Evolutionary conservation across 345 rosid genomes (phyloP).

Genomic region (Salix udensis): DNA sequence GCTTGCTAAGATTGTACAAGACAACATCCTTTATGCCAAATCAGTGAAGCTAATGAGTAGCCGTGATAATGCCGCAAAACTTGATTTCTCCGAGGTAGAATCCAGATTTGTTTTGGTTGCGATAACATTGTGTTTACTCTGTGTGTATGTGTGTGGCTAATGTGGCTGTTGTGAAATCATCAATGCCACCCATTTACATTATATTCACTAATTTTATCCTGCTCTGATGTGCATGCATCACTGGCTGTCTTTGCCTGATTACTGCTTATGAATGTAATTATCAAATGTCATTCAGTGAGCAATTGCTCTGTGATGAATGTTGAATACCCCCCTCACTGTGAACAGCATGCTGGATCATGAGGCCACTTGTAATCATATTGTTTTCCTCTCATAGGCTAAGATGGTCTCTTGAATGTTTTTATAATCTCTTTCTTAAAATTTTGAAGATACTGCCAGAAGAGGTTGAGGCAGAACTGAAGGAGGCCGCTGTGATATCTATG

Average conservation of each 20-base stretch:
- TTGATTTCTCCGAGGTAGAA: slow-evolving; percentile 77
- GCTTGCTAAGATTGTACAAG: slow-evolving; percentile 81
- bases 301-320: not conserved
- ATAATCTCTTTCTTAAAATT: not conserved
- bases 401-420: not conserved
- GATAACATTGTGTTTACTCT: not conserved
- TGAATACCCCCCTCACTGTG: not conserved
- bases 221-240: not conserved
- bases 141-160: not conserved
- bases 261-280: not conserved
- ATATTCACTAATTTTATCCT: not conserved
- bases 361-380: not conserved
- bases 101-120: not conserved
- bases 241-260: not conserved
- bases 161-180: not conserved
- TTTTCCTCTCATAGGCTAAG: not conserved
- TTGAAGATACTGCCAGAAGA: slow-evolving; percentile 64
- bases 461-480: slow-evolving; percentile 70
- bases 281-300: not conserved
- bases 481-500: slow-evolving; percentile 84
- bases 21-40: slow-evolving; percentile 80
- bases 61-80: slow-evolving; percentile 72
- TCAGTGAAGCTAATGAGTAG: slow-evolving; percentile 78
- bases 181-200: not conserved
- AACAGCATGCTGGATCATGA: not conserved